Percentiles rank a stretch among this genome's conserved stretches.
phyloP scores from a whole-genome alignment of 1,284 basidiomycete species.

The Dichomitus squalens region DNA sequence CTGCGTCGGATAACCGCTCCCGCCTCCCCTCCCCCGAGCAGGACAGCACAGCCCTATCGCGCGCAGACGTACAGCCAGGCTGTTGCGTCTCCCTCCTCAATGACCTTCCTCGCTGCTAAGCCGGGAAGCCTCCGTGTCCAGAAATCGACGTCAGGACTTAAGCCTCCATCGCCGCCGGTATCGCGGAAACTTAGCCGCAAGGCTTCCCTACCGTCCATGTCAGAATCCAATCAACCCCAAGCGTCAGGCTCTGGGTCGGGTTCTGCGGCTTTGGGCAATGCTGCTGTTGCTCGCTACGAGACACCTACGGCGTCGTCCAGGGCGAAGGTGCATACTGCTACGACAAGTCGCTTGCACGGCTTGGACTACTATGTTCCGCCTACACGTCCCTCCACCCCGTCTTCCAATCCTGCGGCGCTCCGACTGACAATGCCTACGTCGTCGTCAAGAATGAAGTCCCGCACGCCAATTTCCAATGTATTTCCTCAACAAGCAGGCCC shows the following conservation, averaged over 20 bases:
- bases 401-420: conserved; percentile 69
- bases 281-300: conserved; percentile 57
- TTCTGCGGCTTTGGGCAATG: conserved; percentile 35
- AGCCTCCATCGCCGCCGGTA: conserved; percentile 66
- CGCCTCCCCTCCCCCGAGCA: conserved; percentile 63
- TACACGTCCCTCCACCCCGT: conserved; percentile 74
- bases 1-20: conserved; percentile 54
- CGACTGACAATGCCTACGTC: conserved; percentile 86
- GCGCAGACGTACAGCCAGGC: conserved; percentile 60
- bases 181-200: conserved; percentile 68
- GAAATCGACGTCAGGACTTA: conserved; percentile 78
- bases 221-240: conserved; percentile 59
- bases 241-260: conserved; percentile 54
- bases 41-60: conserved; percentile 46
- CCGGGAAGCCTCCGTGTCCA: conserved; percentile 74
- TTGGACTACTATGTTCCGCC: conserved; percentile 72
- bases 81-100: conserved; percentile 51
- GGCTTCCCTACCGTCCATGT: conserved; percentile 73
- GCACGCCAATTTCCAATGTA: conserved; percentile 72
- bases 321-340: conserved; percentile 66
- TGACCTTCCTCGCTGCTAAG: conserved; percentile 63
- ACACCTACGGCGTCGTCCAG: conserved; percentile 77
- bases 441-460: conserved; percentile 66
- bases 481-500: conserved; percentile 50
- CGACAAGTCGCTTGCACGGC: conserved; percentile 58